A percentile compares a stretch with the other conserved stretches of the same genome.
These are phyloP conservation scores for Acacia acuminata DNA, from an alignment of 306 rosid genomes.

Conservation along the genomic window DNA sequence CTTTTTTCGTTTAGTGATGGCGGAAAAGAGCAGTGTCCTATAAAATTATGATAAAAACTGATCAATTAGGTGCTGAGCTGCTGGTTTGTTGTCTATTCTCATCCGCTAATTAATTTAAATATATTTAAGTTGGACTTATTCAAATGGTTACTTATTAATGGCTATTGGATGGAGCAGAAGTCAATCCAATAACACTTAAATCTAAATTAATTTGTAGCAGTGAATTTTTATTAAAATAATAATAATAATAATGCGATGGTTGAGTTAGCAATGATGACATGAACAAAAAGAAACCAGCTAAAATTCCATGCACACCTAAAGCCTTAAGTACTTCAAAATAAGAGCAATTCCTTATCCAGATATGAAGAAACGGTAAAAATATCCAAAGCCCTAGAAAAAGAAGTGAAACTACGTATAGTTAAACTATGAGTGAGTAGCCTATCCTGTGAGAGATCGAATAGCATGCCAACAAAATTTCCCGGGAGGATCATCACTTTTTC, in stretches of 20 bases:
- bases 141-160: not conserved
- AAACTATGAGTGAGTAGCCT: not conserved
- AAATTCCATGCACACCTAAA: slow-evolving; percentile 15
- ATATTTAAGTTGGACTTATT: not conserved
- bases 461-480: not conserved
- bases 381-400: not conserved
- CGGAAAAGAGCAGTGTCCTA: not conserved
- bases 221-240: too few species aligned
- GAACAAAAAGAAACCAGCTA: slow-evolving; percentile 18
- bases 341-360: slow-evolving; percentile 13
- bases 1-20: not conserved
- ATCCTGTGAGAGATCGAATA: not conserved
- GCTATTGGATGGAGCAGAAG: not conserved
- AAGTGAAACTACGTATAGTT: not conserved
- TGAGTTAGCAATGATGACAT: not conserved
- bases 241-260: not conserved
- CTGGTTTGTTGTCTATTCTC: not conserved
- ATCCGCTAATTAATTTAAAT: not conserved
- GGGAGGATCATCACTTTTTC: not conserved
- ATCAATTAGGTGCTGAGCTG: not conserved
- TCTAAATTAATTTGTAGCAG: not conserved
- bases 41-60: not conserved
- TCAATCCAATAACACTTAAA: not conserved
- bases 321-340: slow-evolving; percentile 12
- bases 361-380: not conserved